These are phyloP conservation scores for Plasmodium knowlesi DNA, from an alignment of 169 alveolate species.

Conservation along the genomic window DNA sequence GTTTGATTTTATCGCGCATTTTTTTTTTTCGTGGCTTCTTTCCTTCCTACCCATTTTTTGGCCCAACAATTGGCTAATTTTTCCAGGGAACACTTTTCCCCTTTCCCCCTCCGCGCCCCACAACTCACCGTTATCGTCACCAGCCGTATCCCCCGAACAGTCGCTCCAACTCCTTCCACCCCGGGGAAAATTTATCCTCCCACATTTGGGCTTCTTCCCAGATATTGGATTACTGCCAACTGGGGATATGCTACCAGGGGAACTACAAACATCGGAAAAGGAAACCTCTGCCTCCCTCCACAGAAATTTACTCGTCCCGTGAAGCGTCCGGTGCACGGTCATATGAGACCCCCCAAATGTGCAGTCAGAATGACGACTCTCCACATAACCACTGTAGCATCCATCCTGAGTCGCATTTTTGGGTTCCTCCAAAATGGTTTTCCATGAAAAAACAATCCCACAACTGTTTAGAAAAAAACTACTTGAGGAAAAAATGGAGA, in stretches of 20 bases:
- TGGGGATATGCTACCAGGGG: not conserved
- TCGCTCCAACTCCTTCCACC: not conserved
- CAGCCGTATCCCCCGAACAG: not conserved
- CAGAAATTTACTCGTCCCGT: not conserved
- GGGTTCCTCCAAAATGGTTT: not conserved
- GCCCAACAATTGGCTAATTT: not conserved
- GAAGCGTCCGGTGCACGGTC: not conserved
- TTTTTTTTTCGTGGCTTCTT: not conserved
- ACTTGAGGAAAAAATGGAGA: not conserved
- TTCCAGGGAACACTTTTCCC: too few species aligned
- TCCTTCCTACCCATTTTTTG: not conserved
- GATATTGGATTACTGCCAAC: not conserved
- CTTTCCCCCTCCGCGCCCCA: too few species aligned
- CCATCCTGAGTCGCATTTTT: not conserved
- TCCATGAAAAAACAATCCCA: conserved; percentile 44
- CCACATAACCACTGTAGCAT: not conserved
- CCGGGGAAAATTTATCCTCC: not conserved
- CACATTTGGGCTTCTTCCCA: not conserved
- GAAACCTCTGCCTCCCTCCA: not conserved
- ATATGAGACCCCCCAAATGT: not conserved
- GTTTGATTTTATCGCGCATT: not conserved
- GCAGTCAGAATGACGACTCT: not conserved
- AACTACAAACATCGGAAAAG: not conserved
- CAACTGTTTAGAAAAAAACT: conserved; percentile 22
- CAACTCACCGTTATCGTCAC: not conserved